A percentile compares a stretch with the other conserved stretches of the same genome.
These are phyloP conservation scores for Chaetomium fimeti DNA, from an alignment of 495 filamentous ascomycete species.

Conservation along the genomic window DNA sequence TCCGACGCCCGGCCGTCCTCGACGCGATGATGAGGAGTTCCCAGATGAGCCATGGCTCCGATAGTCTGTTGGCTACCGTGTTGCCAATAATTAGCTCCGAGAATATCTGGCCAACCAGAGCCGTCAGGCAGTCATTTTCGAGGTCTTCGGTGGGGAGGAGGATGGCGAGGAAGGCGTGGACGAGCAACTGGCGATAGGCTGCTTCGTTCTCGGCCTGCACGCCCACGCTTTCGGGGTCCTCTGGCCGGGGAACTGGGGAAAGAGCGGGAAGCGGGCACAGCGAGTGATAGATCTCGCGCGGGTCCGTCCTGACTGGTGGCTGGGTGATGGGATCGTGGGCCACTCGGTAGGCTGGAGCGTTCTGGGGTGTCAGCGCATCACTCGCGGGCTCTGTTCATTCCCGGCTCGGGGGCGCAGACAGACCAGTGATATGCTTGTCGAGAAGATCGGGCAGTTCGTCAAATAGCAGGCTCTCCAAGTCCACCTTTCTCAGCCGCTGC, in stretches of 20 bases:
- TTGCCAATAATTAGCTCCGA: conserved; percentile 82
- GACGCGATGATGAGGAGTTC: conserved; percentile 65
- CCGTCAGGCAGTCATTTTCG: conserved; percentile 76
- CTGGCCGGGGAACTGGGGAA: conserved; percentile 66
- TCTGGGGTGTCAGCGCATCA: conserved; percentile 21
- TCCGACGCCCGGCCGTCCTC: conserved; percentile 26
- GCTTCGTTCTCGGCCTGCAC: conserved; percentile 73
- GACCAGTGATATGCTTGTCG: conserved; percentile 77
- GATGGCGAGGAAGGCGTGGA: conserved; percentile 71
- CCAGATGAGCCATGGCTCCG: conserved; percentile 83
- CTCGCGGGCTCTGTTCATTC: not conserved
- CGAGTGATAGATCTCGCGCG: conserved; percentile 74
- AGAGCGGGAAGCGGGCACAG: conserved; percentile 77
- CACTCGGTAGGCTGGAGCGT: conserved; percentile 52
- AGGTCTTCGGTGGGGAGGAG: conserved; percentile 90
- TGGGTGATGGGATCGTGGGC: conserved; percentile 53
- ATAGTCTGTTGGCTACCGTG: conserved; percentile 69
- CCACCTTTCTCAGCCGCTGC: conserved; percentile 74
- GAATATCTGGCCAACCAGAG: conserved; percentile 79
- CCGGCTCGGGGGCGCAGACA: conserved; percentile 31
- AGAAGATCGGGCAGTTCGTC: conserved; percentile 86
- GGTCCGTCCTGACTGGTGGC: conserved; percentile 57
- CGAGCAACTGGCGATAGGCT: conserved; percentile 76
- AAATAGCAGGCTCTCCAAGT: conserved; percentile 76
- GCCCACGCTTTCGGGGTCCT: conserved; percentile 49